Conservation (phyloP, 2,329 filamentous ascomycete species). For the Nemania sp. region DNA sequence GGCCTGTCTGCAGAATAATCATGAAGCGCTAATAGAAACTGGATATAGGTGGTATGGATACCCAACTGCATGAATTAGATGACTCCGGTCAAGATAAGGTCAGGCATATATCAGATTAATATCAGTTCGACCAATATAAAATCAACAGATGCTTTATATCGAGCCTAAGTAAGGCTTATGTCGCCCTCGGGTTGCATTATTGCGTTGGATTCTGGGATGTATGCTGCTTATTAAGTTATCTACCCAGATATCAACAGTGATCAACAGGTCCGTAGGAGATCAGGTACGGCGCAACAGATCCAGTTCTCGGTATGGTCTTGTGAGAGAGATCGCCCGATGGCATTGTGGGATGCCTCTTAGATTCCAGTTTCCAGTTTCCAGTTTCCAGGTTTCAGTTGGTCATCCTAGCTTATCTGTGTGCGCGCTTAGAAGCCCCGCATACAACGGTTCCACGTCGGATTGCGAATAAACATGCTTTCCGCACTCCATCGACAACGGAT, state of each 20-base stretch:
- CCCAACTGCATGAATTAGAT: not conserved
- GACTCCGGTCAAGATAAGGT: constrained; percentile 4
- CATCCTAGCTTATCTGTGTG: constrained; percentile 9
- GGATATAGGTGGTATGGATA: not conserved
- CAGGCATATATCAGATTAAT: not conserved
- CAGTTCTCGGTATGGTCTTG: not conserved
- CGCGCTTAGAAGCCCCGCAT: too few relatives aligned
- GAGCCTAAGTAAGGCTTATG: not conserved
- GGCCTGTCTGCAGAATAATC: not conserved
- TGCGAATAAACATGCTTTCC: too few relatives aligned
- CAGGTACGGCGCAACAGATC: not conserved
- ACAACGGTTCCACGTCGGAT: too few relatives aligned
- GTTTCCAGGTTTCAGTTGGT: not conserved
- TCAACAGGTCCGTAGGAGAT: constrained; percentile 4
- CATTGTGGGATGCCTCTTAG: not conserved
- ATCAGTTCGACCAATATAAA: not conserved
- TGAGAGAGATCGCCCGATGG: not conserved
- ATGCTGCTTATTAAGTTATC: not conserved
- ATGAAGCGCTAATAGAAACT: constrained; percentile 3
- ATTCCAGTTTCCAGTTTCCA: not conserved
- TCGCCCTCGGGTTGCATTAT: not conserved
- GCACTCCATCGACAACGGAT: not conserved
- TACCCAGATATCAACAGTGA: not conserved
- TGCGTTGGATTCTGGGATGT: not conserved
- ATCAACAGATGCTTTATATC: not conserved